Base-by-base conservation (phyloP, 192 early-diverging fungal species). In the Neocallimastix lanati region DNA sequence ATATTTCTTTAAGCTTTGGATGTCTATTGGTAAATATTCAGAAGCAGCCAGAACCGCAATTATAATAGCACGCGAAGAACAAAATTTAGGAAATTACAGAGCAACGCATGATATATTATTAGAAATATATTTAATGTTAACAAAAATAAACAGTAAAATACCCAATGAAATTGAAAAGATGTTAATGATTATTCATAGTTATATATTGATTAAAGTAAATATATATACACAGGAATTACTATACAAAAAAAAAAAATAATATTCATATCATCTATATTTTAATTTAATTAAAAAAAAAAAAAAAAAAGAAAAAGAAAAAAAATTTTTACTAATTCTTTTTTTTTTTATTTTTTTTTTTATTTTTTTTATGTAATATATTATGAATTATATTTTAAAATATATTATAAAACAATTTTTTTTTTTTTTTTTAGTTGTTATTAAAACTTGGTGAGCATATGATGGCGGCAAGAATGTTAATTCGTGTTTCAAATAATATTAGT, bases 1-100 rank as follows among this genome's bases (percentile, higher is more conserved):
- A 78, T 89, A 87, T 81, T 89, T 89, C 36, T 89, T 89, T 83
- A 89, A 88, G 76, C 83, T 89, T 50, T 89, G 89, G 80, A 89
- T 89, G 87, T 89, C 88, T 2, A 83, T 89, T 5, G 84, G 84
- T 28, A 84, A 87, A 35, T 89, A 82, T 80, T 76, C 81, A 25
- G 88, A 89, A 50, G 88, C 88, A 12, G 88, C 88, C 1, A 78
- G 88, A 27, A 89, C 88, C 18, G 88, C 88, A 29, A 83, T 87
- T 28, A 89, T 89, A 40, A 89, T 89, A 82, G 88, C 88, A 28
- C 81, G 86, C 13, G 88, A 89, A 77, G 88, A 89, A 76, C 88
- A 89, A 82, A 84, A 81, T 29, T 78, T 88, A 25, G 86, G 87
- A 25, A 89, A 89, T 78, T 89, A 89, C 77, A 77, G 87, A 38